Conservation (phyloP, 2,329 filamentous ascomycete genomes). For the Penicillium nordicum region DNA sequence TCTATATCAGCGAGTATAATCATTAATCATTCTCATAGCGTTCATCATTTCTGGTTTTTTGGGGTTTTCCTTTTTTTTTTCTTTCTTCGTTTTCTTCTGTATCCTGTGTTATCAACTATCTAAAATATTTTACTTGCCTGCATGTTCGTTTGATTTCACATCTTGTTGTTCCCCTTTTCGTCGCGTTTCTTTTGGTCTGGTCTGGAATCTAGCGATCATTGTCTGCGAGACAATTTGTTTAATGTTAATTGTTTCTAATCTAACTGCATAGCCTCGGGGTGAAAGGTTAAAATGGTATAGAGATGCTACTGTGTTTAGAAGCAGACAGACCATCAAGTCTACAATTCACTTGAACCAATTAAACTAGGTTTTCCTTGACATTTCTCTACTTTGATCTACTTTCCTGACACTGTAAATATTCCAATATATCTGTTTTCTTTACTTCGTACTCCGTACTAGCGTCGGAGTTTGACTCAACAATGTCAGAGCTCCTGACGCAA, state of each 20-base stretch:
- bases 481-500: background rate
- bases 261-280: constrained; percentile 3
- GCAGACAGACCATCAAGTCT: background rate
- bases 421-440: background rate
- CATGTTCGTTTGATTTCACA: constrained; percentile 1
- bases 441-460: background rate
- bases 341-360: background rate
- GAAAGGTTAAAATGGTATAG: background rate
- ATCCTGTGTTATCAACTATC: constrained; percentile 4
- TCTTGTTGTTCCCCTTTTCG: background rate
- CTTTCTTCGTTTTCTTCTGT: background rate
- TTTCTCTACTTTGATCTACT: background rate
- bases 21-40: constrained; percentile 21
- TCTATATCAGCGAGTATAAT: constrained; percentile 22
- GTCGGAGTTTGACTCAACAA: background rate
- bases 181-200: background rate
- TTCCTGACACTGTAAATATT: background rate
- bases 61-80: background rate
- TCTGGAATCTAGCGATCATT: constrained; percentile 5
- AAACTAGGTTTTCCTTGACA: background rate
- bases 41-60: constrained; percentile 3
- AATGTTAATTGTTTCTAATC: constrained; percentile 9
- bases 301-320: background rate
- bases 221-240: constrained; percentile 1
- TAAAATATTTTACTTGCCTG: background rate